A percentile compares a stretch with the other conserved stretches of the same genome.
Evolutionary conservation across 805 yeast genomes (phyloP).

Genomic region (Lipomyces yamanashiensis): DNA sequence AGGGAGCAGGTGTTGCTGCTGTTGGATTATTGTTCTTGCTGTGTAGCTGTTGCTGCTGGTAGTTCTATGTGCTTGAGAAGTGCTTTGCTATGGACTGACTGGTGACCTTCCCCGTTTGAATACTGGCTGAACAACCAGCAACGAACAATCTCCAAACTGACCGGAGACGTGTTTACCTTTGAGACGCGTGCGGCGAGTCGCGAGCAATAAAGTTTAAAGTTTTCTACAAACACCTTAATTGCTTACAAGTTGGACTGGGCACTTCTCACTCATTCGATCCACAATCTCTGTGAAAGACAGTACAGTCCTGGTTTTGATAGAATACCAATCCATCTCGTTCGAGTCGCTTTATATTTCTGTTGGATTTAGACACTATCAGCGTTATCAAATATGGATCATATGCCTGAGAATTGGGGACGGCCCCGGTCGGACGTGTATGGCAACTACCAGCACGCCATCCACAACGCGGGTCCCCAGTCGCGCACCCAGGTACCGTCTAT

Average conservation of each 20-base stretch:
- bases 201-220: not conserved
- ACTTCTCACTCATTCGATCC: constrained; percentile 10
- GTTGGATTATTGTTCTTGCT: too few relatives aligned
- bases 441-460: constrained; percentile 58
- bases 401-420: constrained; percentile 94
- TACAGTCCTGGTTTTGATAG: not conserved
- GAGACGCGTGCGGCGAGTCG: constrained; percentile 3
- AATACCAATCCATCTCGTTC: not conserved
- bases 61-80: too few relatives aligned
- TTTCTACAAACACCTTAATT: not conserved
- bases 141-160: not conserved
- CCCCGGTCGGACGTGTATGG: constrained; percentile 86
- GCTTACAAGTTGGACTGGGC: not conserved
- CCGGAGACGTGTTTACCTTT: not conserved
- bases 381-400: constrained; percentile 75
- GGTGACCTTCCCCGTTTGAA: too few relatives aligned
- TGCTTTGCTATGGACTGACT: too few relatives aligned
- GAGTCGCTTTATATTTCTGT: not conserved
- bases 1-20: too few relatives aligned
- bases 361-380: not conserved
- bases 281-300: not conserved
- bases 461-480: constrained; percentile 56
- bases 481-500: constrained; percentile 88
- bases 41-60: too few relatives aligned
- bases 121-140: not conserved